Conservation (phyloP, 495 filamentous ascomycete species). For the Chaetomium tenue region DNA sequence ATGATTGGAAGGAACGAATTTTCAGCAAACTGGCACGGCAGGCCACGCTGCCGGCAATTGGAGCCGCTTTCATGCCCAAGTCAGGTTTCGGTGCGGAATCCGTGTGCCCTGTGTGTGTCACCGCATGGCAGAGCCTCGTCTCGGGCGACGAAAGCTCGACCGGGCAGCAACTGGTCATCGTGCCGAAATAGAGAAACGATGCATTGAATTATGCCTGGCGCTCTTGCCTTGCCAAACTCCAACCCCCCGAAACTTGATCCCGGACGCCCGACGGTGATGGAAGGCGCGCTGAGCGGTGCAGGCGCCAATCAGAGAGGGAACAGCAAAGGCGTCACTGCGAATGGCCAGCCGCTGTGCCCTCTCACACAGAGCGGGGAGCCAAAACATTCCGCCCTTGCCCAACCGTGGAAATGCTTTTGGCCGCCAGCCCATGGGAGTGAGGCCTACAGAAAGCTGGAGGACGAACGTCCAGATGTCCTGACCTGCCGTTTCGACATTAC, state of each 20-base stretch:
- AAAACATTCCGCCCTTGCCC: neutral
- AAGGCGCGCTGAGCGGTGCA: neutral
- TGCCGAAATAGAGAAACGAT: neutral
- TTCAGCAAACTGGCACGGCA: neutral
- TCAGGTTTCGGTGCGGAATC: neutral
- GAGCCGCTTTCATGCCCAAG: neutral
- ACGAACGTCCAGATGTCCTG: constrained; percentile 16
- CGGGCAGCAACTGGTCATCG: neutral
- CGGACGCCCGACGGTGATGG: neutral
- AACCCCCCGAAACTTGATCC: neutral
- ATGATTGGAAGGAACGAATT: constrained; percentile 6
- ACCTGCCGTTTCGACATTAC: constrained; percentile 17
- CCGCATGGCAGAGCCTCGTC: constrained; percentile 1
- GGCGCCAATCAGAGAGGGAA: constrained; percentile 1
- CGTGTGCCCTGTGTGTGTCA: neutral
- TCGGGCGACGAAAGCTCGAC: neutral
- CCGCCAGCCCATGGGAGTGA: constrained; percentile 15
- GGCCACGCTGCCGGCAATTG: constrained; percentile 6
- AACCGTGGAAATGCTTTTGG: constrained; percentile 20
- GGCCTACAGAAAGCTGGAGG: neutral
- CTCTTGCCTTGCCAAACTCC: neutral
- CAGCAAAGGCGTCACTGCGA: neutral
- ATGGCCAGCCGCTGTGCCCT: neutral
- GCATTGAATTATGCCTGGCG: neutral
- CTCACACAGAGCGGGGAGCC: neutral